Evolutionary conservation across 23 red algal species (phyloP), one percentile per base, ranked within the genome.

Genomic region (Pyropia yezoensis): DNA sequence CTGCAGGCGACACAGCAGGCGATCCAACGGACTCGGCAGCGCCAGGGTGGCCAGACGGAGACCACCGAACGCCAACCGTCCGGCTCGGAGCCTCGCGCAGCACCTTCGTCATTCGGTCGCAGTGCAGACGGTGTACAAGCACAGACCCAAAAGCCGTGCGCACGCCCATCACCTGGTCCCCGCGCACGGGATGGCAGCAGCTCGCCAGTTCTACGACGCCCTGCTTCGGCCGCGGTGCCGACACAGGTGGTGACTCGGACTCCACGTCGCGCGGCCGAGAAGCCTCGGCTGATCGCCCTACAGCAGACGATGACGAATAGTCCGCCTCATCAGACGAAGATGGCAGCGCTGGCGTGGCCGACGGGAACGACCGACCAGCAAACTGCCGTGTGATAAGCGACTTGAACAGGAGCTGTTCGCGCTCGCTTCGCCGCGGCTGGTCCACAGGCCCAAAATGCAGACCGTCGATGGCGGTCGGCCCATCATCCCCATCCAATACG

Each of bases 181-280:
- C 88, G 1, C 65, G 54, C 64, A 92, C 75, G 2, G 88, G 88
- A 27, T 80, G 63, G 50, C 88, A 92, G 33, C 88, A 92, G 15
- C 72, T 80, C 9, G 88, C 67, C 21, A 81, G 61, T 30, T 71
- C 59, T 8, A 72, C 21, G 7, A 57, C 55, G 49, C 27, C 50
- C 18, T 53, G 29, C 32, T 54, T 19, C 7, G 39, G 39, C 39
- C 39, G 39, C 39, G 39, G 39, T 47, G 39, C 39, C 1, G 9
- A 47, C 39, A 47, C 4, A 47, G 39, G 39, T 47, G 39, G 39
- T 47, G 39, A 47, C 11, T 47, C 12, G 39, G 39, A 47, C 9
- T 13, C 39, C 4, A 8, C 9, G 39, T 47, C 39, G 6, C 39
- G 39, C 11, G 39, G 39, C 39, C 39, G 7, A 8, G 39, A 47